Base-by-base conservation (phyloP, 441 rosid species). In the Populus hybrid region DNA sequence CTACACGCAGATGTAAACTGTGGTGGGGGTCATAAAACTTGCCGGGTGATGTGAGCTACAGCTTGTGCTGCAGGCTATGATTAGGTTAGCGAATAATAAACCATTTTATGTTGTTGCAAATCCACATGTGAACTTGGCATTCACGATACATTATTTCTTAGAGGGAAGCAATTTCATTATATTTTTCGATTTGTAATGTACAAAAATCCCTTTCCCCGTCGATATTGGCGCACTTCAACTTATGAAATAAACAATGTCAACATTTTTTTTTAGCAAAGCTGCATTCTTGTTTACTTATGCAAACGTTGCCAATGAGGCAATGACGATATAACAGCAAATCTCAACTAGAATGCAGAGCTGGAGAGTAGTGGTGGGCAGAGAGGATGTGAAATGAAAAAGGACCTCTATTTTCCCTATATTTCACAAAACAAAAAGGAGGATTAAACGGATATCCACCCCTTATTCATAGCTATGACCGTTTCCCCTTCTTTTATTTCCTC, bases 401-500 rank as follows among this genome's bases (percentile, higher is more conserved):
- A 20, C 75, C 75, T 68, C 76, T 66, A 70, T 5, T 69, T 40
- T 8, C 59, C 78, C 71, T 74, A 65, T 64, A 35, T 74, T 70
- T 76, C 71, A 36, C 57, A 7, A n/a, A 50, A 16, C 50, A 67
- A 35, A 6, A 35, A 71, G 26, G 81, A 82, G 85, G 20, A 78
- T 75, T 77, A 73, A 80, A 38, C 85, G 87, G 81, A 61, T 26
- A 76, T 73, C 84, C 85, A 78, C 69, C 73, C 77, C 78, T 78
- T 40, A 34, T 77, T 83, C 74, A 34, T 61, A 69, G 82, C 83
- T 66, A 67, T 16, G 85, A 76, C 88, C 78, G 20, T 75, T 85
- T 81, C 84, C 78, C 34, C 64, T 40, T 64, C 32, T n/a, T 69
- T 38, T 21, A 28, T 74, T 24, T 59, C 46, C 24, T 54, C 24